phyloP scores from a whole-genome alignment of 805 yeast genomes.

The Candida oleophila region DNA sequence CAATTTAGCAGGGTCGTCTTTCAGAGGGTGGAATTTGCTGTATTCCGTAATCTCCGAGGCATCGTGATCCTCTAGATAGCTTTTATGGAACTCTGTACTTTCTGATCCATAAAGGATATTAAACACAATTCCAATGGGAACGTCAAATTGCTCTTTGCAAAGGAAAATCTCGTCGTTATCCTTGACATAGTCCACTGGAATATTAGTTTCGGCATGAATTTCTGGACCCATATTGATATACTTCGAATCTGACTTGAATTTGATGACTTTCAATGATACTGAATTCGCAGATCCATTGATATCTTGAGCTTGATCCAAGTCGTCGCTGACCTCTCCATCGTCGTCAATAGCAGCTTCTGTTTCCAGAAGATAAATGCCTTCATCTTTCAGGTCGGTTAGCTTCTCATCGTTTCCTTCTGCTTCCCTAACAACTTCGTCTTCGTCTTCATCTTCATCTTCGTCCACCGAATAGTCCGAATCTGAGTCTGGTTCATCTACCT shows the following conservation, averaged over 20 bases:
- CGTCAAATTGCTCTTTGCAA: conserved; percentile 50
- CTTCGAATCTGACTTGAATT: conserved; percentile 35
- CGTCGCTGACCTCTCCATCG: conserved; percentile 18
- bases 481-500: conserved; percentile 4
- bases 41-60: conserved; percentile 46
- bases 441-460: conserved; percentile 26
- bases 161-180: conserved; percentile 52
- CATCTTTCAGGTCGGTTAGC: too few species aligned
- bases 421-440: conserved; percentile 30
- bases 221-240: conserved; percentile 63
- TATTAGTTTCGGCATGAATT: conserved; percentile 56
- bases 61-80: conserved; percentile 41
- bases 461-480: conserved; percentile 6
- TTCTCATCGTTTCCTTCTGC: conserved; percentile 18
- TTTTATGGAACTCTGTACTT: conserved; percentile 40
- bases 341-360: too few species aligned
- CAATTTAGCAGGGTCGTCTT: conserved; percentile 37
- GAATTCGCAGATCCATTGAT: not conserved
- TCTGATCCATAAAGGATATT: conserved; percentile 66
- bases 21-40: conserved; percentile 28
- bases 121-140: conserved; percentile 77
- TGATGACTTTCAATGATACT: conserved; percentile 6
- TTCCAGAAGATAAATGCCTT: too few species aligned
- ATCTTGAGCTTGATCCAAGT: conserved; percentile 12
- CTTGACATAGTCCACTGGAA: conserved; percentile 41